Evolutionary conservation across 1,284 basidiomycete species (phyloP), one percentile per base, ranked within the genome.

Genomic region (Salmacisia buchloeana): DNA sequence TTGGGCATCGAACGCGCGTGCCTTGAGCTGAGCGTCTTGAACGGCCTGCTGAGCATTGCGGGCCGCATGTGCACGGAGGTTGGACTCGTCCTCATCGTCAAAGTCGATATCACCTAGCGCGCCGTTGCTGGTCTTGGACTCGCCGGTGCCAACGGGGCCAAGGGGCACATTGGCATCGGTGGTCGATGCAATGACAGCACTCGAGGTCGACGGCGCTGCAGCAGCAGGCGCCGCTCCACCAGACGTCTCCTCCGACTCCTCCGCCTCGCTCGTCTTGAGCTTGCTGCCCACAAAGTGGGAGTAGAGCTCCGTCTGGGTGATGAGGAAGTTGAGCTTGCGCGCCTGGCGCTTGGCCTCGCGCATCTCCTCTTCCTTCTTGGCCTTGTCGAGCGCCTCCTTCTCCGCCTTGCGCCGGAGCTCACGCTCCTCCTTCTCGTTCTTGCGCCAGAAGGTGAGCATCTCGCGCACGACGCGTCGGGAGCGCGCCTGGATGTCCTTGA

Each of bases 221-320:
- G 67, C 67, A 59, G 72, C 67, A 35, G 70, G 66, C 58, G 68
- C 68, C 61, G 66, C 69, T 2, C 69, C 63, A 38, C 75, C 74
- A 15, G 77, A 81, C 2, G 81, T 81, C 0, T 82, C 83, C 65
- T 85, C 84, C 3, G 81, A 81, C 23, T 91, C 90, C 81, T 96
- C 91, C 29, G 94, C 87, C 78, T 97, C 94, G 63, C 87, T 86
- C 49, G 94, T 97, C 83, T 96, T 97, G 74, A 98, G 86, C 83
- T 98, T 98, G 82, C 89, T 97, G 41, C 96, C 94, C 65, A 99
- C 92, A 84, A 98, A 98, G 83, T 99, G 96, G 72, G 92, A 96
- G 82, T 98, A 99, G 12, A 98, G 86, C 81, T 99, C 96, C 12
- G 96, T 98, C 82, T 98, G 96, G 66, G 92, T 97, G 81, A 99